These are phyloP conservation scores for Alnus glutinosa DNA, from an alignment of 306 rosid species.

Conservation along the genomic window DNA sequence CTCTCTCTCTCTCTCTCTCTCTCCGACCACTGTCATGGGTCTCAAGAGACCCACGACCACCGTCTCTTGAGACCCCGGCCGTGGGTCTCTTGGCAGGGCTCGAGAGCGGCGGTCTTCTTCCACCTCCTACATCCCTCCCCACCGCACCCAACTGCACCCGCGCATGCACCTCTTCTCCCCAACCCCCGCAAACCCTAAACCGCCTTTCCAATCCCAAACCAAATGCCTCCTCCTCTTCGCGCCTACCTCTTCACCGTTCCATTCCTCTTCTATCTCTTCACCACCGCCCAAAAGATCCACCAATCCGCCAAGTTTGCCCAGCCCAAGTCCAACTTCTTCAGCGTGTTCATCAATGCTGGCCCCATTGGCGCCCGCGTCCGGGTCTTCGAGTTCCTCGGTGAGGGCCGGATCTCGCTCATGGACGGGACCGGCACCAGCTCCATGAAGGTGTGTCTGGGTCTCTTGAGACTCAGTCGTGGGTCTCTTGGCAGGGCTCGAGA, in stretches of 20 bases:
- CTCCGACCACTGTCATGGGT: too few species aligned
- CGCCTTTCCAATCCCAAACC: constrained; percentile 17
- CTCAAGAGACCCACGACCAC: too few species aligned
- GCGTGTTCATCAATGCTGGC: constrained; percentile 33
- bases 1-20: too few species aligned
- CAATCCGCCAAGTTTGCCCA: constrained; percentile 38
- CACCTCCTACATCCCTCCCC: constrained; percentile 34
- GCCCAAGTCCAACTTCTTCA: constrained; percentile 37
- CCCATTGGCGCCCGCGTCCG: constrained; percentile 32
- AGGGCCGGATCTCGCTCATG: constrained; percentile 30
- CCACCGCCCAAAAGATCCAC: constrained; percentile 48
- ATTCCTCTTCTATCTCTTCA: constrained; percentile 51
- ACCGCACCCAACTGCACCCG: constrained; percentile 50
- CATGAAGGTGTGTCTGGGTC: constrained; percentile 20
- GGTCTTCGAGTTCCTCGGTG: constrained; percentile 44
- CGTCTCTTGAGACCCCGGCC: too few species aligned
- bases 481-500: too few species aligned
- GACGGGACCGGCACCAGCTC: constrained; percentile 27
- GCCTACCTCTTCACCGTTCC: constrained; percentile 39
- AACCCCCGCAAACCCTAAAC: neutral
- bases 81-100: too few species aligned
- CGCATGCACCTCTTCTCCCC: constrained; percentile 38
- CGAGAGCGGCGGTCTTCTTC: neutral
- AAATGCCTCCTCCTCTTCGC: constrained; percentile 36
- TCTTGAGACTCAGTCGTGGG: neutral